Conservation (phyloP, 257 asterid species). For the Ligustrum vulgare region DNA sequence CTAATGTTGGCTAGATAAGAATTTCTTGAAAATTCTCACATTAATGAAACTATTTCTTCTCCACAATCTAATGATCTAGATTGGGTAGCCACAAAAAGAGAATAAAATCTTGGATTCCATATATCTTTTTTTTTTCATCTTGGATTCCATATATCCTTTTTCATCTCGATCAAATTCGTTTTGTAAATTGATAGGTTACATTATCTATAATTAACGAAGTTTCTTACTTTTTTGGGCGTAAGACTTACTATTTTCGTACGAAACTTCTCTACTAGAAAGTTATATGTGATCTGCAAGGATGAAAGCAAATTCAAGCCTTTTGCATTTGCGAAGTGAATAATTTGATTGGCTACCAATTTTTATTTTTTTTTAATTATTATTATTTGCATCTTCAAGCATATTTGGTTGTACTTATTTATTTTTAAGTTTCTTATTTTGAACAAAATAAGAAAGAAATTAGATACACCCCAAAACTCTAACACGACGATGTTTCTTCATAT, state of each 20-base stretch:
- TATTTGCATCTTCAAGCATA: too few species aligned
- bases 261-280: not conserved
- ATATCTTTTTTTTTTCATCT: not conserved
- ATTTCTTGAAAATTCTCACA: slow-evolving; percentile 5
- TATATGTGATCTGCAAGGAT: not conserved
- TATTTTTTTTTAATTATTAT: too few species aligned
- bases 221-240: not conserved
- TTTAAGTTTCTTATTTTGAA: too few species aligned
- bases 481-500: too few species aligned
- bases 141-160: not conserved
- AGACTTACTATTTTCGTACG: not conserved
- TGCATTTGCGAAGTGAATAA: not conserved
- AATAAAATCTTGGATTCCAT: slow-evolving; percentile 17
- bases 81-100: slow-evolving; percentile 4
- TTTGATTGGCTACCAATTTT: too few species aligned
- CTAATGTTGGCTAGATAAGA: not conserved
- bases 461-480: too few species aligned
- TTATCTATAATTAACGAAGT: not conserved
- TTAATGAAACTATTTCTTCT: not conserved
- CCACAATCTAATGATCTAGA: not conserved
- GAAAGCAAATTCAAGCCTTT: not conserved
- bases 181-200: not conserved
- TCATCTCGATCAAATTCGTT: not conserved
- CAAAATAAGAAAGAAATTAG: too few species aligned
- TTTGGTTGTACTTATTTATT: too few species aligned